A percentile compares a stretch with the other conserved stretches of the same genome.
These are phyloP conservation scores for Trametes cubensis DNA, from an alignment of 768 basidiomycete genomes.

Conservation along the genomic window DNA sequence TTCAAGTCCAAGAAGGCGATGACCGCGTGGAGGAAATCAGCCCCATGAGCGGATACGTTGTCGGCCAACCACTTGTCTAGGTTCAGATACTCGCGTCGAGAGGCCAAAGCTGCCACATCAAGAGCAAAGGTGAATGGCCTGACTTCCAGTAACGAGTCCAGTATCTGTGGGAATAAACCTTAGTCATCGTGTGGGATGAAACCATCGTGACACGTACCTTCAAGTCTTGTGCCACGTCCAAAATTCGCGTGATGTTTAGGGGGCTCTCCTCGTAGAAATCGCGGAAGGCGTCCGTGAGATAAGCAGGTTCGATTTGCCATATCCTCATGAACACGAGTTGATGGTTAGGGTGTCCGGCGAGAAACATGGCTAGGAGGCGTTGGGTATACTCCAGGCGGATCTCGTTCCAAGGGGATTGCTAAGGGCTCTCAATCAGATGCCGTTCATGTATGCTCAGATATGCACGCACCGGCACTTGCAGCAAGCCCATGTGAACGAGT, in stretches of 20 bases:
- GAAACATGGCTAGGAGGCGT: constrained; percentile 85
- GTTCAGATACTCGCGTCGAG: constrained; percentile 90
- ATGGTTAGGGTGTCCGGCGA: constrained; percentile 91
- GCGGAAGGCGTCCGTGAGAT: constrained; percentile 85
- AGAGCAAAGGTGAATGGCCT: constrained; percentile 88
- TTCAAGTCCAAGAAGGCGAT: constrained; percentile 91
- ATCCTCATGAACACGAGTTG: constrained; percentile 97
- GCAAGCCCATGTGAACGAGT: constrained; percentile 88
- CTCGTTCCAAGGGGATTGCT: constrained; percentile 86
- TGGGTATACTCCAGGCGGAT: constrained; percentile 86
- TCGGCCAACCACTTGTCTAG: constrained; percentile 96
- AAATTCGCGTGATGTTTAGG: constrained; percentile 89
- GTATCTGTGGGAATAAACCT: constrained; percentile 55
- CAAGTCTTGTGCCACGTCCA: constrained; percentile 94
- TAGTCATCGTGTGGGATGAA: constrained; percentile 1
- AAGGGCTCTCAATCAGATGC: constrained; percentile 21
- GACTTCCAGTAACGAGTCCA: constrained; percentile 90
- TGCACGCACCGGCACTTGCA: constrained; percentile 80
- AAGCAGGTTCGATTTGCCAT: constrained; percentile 87
- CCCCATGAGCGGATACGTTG: constrained; percentile 79
- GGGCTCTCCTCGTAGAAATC: constrained; percentile 93
- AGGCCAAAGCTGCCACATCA: constrained; percentile 93
- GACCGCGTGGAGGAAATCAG: constrained; percentile 84
- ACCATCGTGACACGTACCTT: constrained; percentile 56
- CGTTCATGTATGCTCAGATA: not conserved